Evolutionary conservation across 148 eudicot species (phyloP).

Genomic region (Rhododendron ferrugineum): DNA sequence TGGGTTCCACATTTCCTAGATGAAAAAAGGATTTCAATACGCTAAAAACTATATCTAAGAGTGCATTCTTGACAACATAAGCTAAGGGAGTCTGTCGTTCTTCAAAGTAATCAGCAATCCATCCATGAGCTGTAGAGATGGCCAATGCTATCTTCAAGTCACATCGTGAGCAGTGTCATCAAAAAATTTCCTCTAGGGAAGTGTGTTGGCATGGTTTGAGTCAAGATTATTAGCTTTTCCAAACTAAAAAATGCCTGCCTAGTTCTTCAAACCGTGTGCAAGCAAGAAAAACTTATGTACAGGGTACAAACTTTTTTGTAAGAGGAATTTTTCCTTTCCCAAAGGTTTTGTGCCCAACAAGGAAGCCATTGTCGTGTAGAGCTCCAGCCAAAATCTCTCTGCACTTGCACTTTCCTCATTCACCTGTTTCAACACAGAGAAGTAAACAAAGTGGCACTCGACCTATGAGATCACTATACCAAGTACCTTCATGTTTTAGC

Average conservation of each 20-base stretch:
- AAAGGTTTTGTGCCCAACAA: constrained; percentile 77
- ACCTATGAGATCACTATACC: too few species aligned
- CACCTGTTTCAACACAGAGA: too few species aligned
- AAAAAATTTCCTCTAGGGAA: not conserved
- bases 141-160: not conserved
- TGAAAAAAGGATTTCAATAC: not conserved
- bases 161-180: not conserved
- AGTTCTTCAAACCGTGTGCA: not conserved
- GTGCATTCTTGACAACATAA: not conserved
- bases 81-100: not conserved
- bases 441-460: not conserved
- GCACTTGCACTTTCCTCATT: constrained; percentile 28
- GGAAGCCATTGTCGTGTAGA: constrained; percentile 80
- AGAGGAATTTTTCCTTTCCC: constrained; percentile 50
- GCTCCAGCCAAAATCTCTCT: constrained; percentile 92
- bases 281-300: not conserved
- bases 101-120: not conserved
- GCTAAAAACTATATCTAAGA: not conserved
- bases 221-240: not conserved
- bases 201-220: not conserved
- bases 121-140: not conserved
- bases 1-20: not conserved
- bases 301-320: not conserved
- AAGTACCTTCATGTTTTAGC: too few species aligned
- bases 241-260: not conserved